Evolutionary conservation across 345 rosid species (phyloP).

Genomic region (Passiflora organensis): DNA sequence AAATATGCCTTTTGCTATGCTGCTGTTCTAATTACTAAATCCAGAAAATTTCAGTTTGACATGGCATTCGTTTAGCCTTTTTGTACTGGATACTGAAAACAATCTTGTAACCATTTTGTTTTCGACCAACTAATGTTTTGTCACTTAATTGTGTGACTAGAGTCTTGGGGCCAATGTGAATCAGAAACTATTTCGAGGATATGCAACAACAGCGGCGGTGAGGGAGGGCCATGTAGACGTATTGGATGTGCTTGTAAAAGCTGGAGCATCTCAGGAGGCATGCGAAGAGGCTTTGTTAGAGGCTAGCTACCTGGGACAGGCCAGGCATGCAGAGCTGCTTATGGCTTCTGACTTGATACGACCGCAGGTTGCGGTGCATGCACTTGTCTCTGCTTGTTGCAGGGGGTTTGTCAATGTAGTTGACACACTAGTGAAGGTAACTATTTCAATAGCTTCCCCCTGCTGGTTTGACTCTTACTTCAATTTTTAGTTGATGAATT

Average conservation of each 20-base stretch:
- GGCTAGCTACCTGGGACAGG: conserved; percentile 23
- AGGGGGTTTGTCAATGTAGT: conserved; percentile 24
- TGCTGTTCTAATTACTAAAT: background rate
- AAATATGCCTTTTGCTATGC: background rate
- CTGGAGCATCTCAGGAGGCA: conserved; percentile 29
- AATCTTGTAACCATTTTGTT: too few relatives aligned
- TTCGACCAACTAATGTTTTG: background rate
- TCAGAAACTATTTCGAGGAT: conserved; percentile 27
- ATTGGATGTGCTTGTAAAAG: conserved; percentile 15
- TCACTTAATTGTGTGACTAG: conserved; percentile 7
- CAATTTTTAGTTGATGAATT: background rate
- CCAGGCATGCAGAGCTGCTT: conserved; percentile 16
- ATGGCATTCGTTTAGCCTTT: too few relatives aligned
- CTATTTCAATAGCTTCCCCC: background rate
- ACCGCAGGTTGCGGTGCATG: conserved; percentile 21
- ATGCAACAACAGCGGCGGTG: conserved; percentile 24
- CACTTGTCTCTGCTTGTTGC: conserved; percentile 24
- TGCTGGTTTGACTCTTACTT: too few relatives aligned
- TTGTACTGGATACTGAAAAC: too few relatives aligned
- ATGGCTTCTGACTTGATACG: conserved; percentile 23
- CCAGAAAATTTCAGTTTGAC: background rate
- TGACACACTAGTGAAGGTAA: conserved; percentile 23
- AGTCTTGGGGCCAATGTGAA: conserved; percentile 22
- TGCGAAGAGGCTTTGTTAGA: conserved; percentile 27
- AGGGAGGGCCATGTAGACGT: conserved; percentile 26